Evolutionary conservation across 1,284 basidiomycete species (phyloP).

Genomic region (Naganishia sp.): DNA sequence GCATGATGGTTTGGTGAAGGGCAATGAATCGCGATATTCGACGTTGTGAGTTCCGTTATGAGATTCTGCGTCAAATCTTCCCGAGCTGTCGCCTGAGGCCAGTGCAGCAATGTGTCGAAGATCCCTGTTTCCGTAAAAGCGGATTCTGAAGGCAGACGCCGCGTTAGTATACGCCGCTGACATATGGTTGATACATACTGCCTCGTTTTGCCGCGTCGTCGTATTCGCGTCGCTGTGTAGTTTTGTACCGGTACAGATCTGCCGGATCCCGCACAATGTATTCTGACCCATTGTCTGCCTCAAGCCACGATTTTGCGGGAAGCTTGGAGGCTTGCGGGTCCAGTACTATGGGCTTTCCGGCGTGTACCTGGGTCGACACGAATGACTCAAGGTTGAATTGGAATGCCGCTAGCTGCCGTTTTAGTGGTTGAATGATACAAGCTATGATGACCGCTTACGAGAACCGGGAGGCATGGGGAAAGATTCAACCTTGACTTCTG

Average conservation of each 20-base stretch:
- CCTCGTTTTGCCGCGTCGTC: constrained; percentile 8
- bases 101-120: constrained; percentile 20
- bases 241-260: constrained; percentile 19
- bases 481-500: constrained; percentile 6
- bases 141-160: background rate
- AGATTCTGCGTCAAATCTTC: background rate
- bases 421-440: background rate
- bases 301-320: background rate
- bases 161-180: background rate
- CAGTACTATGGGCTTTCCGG: constrained; percentile 6
- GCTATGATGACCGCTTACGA: background rate
- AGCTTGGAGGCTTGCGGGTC: background rate
- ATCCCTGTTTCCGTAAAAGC: background rate
- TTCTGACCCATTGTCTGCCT: background rate
- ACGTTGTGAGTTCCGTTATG: constrained; percentile 20
- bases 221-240: constrained; percentile 2
- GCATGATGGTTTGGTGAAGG: background rate
- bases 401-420: background rate
- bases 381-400: constrained; percentile 1
- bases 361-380: background rate
- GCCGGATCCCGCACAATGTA: background rate
- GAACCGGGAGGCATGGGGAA: constrained; percentile 1
- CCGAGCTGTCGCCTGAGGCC: background rate
- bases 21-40: constrained; percentile 21
- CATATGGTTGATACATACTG: background rate